Percentiles rank a stretch among this genome's conserved stretches.
phyloP scores from a whole-genome alignment of 345 rosid genomes.

The Pistacia atlantica region DNA sequence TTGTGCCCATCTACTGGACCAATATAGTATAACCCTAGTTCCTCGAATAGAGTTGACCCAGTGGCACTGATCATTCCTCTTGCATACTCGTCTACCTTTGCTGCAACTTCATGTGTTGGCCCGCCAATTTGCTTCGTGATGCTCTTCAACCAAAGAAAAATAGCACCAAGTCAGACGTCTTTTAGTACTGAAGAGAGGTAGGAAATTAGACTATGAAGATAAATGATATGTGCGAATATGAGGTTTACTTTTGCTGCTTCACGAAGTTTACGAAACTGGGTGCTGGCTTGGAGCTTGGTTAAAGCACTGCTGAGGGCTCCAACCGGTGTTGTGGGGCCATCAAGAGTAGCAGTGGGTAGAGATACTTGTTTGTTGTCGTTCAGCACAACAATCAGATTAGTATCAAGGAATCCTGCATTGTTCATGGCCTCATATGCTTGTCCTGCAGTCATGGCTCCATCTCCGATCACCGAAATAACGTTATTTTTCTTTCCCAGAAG shows the following conservation, averaged over 20 bases:
- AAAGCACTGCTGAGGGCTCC: slow-evolving; percentile 69
- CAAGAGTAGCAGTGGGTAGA: slow-evolving; percentile 74
- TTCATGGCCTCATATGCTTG: slow-evolving; percentile 82
- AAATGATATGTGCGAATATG: background rate
- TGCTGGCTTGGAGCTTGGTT: slow-evolving; percentile 62
- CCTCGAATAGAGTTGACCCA: slow-evolving; percentile 66
- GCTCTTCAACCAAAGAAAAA: slow-evolving; percentile 33
- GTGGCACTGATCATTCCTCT: slow-evolving; percentile 65
- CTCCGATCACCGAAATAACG: slow-evolving; percentile 77
- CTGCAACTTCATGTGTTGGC: slow-evolving; percentile 60
- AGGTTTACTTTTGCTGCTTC: slow-evolving; percentile 62
- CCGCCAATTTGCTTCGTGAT: slow-evolving; percentile 62
- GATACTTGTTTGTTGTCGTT: slow-evolving; percentile 81
- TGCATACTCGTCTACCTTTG: slow-evolving; percentile 72
- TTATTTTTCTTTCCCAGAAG: slow-evolving; percentile 54
- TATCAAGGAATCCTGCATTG: slow-evolving; percentile 67
- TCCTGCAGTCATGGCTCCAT: slow-evolving; percentile 85
- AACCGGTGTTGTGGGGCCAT: slow-evolving; percentile 74
- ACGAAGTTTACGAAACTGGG: slow-evolving; percentile 61
- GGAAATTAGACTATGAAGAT: background rate
- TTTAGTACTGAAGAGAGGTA: background rate
- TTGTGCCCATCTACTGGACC: slow-evolving; percentile 72
- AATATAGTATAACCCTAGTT: slow-evolving; percentile 67
- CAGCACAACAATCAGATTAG: slow-evolving; percentile 56
- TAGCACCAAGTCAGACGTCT: slow-evolving; percentile 17